Evolutionary conservation across 164 flowering plant genomes (phyloP).

Genomic region (Amborella trichopoda): DNA sequence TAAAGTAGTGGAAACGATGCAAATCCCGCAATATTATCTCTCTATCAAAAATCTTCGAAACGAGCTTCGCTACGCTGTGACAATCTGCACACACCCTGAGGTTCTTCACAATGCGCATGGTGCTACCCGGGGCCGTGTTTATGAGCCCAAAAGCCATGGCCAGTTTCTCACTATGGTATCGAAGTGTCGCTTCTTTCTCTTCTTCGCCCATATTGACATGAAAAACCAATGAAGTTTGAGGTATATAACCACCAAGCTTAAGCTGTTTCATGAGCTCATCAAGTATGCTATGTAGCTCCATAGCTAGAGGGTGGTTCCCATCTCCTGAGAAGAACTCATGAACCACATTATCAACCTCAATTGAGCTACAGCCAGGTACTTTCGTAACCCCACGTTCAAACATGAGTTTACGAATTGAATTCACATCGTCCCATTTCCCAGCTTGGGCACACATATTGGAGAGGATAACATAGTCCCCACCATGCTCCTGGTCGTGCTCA

Average conservation of each 20-base stretch:
- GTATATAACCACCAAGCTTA: conserved; percentile 54
- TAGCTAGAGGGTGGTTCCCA: conserved; percentile 25
- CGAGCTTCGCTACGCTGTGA: conserved; percentile 55
- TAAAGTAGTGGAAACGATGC: conserved; percentile 63
- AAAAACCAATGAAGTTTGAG: conserved; percentile 47
- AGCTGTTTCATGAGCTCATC: conserved; percentile 43
- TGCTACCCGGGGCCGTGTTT: conserved; percentile 53
- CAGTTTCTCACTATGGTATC: conserved; percentile 63
- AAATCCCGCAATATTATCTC: conserved; percentile 56
- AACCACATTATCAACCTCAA: conserved; percentile 41
- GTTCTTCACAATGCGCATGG: conserved; percentile 71
- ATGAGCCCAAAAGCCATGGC: conserved; percentile 64
- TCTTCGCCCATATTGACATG: conserved; percentile 48
- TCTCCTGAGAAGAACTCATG: conserved; percentile 74
- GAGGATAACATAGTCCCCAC: conserved; percentile 62
- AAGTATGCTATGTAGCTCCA: conserved; percentile 29
- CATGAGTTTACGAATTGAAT: conserved; percentile 11
- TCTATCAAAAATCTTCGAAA: conserved; percentile 35
- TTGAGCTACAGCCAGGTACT: conserved; percentile 12
- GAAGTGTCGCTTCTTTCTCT: conserved; percentile 45
- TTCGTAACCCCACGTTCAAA: conserved; percentile 9
- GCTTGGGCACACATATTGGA: conserved; percentile 61
- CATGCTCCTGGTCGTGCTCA: conserved; percentile 46
- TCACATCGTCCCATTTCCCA: conserved; percentile 39
- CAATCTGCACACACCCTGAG: conserved; percentile 68